These are phyloP conservation scores for Fusarium xylarioides DNA, from an alignment of 2,329 filamentous ascomycete species.

Conservation along the genomic window DNA sequence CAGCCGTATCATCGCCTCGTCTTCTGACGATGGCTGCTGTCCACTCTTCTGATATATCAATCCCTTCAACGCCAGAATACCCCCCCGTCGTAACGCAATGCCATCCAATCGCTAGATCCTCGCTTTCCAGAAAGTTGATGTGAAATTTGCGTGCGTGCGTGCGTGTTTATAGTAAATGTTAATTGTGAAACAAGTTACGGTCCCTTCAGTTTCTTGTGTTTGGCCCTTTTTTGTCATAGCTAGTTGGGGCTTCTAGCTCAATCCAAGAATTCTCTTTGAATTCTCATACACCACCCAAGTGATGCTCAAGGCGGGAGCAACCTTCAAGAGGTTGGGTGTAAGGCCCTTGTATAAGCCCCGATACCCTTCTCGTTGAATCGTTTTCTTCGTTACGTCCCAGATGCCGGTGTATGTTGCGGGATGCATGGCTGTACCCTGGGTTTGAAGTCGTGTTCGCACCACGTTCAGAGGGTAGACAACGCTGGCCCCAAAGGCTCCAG, in stretches of 20 bases:
- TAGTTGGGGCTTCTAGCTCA: slow-evolving; percentile 49
- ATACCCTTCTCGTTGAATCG: slow-evolving; percentile 81
- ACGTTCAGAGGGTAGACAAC: slow-evolving; percentile 96
- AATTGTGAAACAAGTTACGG: not conserved
- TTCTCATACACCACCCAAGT: slow-evolving; percentile 95
- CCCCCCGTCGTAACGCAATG: slow-evolving; percentile 35
- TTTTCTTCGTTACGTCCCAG: slow-evolving; percentile 86
- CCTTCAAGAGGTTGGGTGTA: slow-evolving; percentile 94
- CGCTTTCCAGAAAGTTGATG: slow-evolving; percentile 41
- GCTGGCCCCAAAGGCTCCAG: slow-evolving; percentile 90
- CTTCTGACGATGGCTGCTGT: slow-evolving; percentile 1
- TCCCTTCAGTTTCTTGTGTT: slow-evolving; percentile 2
- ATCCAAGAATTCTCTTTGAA: slow-evolving; percentile 75
- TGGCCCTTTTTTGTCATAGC: not conserved
- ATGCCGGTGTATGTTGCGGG: slow-evolving; percentile 91
- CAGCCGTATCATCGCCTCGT: slow-evolving; percentile 3
- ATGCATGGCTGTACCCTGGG: slow-evolving; percentile 92
- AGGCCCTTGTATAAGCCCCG: slow-evolving; percentile 93
- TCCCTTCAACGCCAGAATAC: slow-evolving; percentile 40
- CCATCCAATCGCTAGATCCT: slow-evolving; percentile 41
- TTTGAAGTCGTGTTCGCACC: slow-evolving; percentile 89
- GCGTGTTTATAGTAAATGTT: slow-evolving; percentile 19
- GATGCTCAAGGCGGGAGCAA: slow-evolving; percentile 94
- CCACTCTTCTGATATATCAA: slow-evolving; percentile 31
- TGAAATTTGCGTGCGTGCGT: slow-evolving; percentile 27